Base-by-base conservation (phyloP, 1,284 basidiomycete genomes). In the Cystobasidium sp. region DNA sequence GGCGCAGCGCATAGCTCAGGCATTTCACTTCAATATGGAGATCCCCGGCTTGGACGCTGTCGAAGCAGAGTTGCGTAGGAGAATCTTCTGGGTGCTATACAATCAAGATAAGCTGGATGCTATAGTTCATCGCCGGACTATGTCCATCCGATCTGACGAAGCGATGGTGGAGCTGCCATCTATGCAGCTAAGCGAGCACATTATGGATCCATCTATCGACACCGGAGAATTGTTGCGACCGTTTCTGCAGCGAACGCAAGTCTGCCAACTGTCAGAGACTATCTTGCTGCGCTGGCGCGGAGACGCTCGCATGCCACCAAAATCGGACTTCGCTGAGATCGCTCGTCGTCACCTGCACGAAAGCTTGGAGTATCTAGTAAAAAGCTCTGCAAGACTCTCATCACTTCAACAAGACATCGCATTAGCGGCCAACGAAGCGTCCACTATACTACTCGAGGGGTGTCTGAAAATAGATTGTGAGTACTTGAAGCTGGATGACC, bases 31-130 rank as follows among this genome's bases (percentile, higher is more conserved):
- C 18, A 43, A 39, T 6, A 41, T 31, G 41, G 53, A 47, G 31
- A 12, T 58, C 10, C 53, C 52, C 1, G 24, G 22, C 1, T 31
- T 68, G 4, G 55, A 59, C 39, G 16, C 43, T 1, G 22, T n/a
- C 20, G 53, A 68, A 47, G 41, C 44, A 2, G 43, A 68, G 24
- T 1, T 68, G 14, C 53, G 67, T 16, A 31, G 67, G 44, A n/a
- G 67, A 24, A 47, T 59, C 7, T 68, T 46, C 43, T 68, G 67
- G 67, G 14, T 31, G 10, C 53, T 68, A n/a, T 68, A 68, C 22
- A 68, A 10, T 6, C 20, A 31, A 9, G 63, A 65, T 22, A 65
- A 65, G 31, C 20, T 49, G 9, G 18, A 24, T 16, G 63, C 63
- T 31, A 18, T 65, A 49, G 6, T 65, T 9, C 47, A 65, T 22